Percentiles rank a stretch among this genome's conserved stretches.
These are phyloP conservation scores for Phytopythium vexans DNA, from an alignment of 352 stramenopile species.

Conservation along the genomic window DNA sequence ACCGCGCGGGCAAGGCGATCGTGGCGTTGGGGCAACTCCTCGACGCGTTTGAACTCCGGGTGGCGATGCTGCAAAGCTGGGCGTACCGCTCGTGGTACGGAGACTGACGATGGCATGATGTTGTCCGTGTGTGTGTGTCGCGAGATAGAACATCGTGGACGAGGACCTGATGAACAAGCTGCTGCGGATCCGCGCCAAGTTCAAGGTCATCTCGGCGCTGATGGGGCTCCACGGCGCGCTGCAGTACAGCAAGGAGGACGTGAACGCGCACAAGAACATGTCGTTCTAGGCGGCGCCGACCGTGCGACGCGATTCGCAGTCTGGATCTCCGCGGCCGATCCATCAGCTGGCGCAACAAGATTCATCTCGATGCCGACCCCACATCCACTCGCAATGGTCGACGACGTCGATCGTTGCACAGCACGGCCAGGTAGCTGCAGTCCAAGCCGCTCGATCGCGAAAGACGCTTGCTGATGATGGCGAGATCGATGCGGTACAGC, in stretches of 20 bases:
- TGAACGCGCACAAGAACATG: constrained; percentile 82
- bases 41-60: constrained; percentile 63
- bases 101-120: neutral
- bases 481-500: too few species aligned
- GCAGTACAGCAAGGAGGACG: constrained; percentile 66
- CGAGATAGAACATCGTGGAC: constrained; percentile 66
- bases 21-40: constrained; percentile 49
- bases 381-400: too few species aligned
- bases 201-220: constrained; percentile 74
- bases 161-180: constrained; percentile 73
- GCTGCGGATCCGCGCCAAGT: constrained; percentile 76
- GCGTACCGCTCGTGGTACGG: too few species aligned
- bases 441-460: too few species aligned
- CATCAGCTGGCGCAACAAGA: too few species aligned
- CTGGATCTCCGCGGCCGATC: neutral
- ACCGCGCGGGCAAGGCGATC: constrained; percentile 58
- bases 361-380: too few species aligned
- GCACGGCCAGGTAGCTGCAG: too few species aligned
- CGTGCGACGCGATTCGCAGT: neutral
- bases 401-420: too few species aligned
- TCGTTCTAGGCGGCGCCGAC: constrained; percentile 42
- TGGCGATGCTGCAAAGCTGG: constrained; percentile 12
- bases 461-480: too few species aligned
- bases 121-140: neutral
- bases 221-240: constrained; percentile 47